Percentiles rank a stretch among this genome's conserved stretches.
These are phyloP conservation scores for Rhodotorula paludigena DNA, from an alignment of 768 basidiomycete species.

Conservation along the genomic window DNA sequence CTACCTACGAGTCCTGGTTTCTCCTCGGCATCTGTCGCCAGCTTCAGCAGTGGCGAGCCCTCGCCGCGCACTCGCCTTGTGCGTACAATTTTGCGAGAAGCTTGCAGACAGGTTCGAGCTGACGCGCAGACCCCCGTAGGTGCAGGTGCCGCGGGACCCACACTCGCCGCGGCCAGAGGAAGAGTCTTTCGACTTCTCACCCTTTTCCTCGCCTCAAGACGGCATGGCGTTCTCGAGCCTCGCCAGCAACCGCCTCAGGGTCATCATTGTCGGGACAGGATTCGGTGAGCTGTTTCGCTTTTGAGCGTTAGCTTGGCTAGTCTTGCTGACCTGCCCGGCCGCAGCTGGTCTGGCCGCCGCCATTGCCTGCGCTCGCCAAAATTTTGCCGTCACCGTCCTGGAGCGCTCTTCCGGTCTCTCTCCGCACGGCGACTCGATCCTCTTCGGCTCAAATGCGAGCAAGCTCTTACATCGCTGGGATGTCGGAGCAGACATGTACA, in stretches of 20 bases:
- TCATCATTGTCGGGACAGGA: slow-evolving; percentile 30
- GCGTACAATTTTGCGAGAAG: background rate
- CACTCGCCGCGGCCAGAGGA: too few relatives aligned
- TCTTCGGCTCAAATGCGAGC: slow-evolving; percentile 25
- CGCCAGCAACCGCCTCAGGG: background rate
- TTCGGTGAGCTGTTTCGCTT: slow-evolving; percentile 24
- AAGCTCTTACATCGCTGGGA: slow-evolving; percentile 29
- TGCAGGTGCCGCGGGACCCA: too few relatives aligned
- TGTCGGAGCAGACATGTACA: slow-evolving; percentile 26
- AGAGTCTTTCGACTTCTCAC: too few relatives aligned
- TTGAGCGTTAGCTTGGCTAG: too few relatives aligned
- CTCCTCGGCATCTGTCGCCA: background rate
- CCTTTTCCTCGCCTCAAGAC: too few relatives aligned
- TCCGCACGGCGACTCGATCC: slow-evolving; percentile 33
- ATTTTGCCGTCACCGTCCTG: slow-evolving; percentile 24
- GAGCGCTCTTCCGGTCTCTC: slow-evolving; percentile 29
- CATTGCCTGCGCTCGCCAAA: slow-evolving; percentile 35
- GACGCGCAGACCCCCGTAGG: background rate
- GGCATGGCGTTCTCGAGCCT: background rate
- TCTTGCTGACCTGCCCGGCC: too few relatives aligned
- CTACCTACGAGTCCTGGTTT: too few relatives aligned
- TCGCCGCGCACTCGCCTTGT: background rate
- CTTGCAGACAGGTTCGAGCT: background rate
- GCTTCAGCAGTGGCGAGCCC: background rate
- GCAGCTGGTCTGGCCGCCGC: slow-evolving; percentile 36